A percentile compares a stretch with the other conserved stretches of the same genome.
Conservation (phyloP, 352 stramenopile genomes). For the Phytopythium kandeliae region DNA sequence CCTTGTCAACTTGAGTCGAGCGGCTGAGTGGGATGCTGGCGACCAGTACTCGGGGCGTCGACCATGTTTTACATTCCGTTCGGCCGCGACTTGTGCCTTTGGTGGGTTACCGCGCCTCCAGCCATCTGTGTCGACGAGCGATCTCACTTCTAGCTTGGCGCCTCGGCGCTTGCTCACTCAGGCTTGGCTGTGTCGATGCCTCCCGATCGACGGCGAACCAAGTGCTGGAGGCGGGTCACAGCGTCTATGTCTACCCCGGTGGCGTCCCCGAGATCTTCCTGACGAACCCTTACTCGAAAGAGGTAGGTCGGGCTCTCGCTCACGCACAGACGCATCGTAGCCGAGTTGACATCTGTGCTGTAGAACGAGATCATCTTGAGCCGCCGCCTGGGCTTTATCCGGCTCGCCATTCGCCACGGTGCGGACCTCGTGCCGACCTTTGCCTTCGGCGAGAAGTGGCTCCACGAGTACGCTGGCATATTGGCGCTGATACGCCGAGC, state of each 20-base stretch:
- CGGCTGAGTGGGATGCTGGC: not conserved
- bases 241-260: constrained; percentile 40
- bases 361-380: constrained; percentile 34
- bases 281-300: constrained; percentile 37
- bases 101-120: too few relatives aligned
- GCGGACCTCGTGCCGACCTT: constrained; percentile 41
- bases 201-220: constrained; percentile 31
- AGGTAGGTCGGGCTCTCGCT: constrained; percentile 12
- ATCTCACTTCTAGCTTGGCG: too few relatives aligned
- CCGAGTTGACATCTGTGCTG: not conserved
- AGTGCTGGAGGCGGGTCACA: constrained; percentile 31
- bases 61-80: constrained; percentile 59
- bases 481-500: not conserved
- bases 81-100: constrained; percentile 50
- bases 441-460: constrained; percentile 50
- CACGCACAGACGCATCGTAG: too few relatives aligned
- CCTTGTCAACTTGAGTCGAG: not conserved
- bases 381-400: constrained; percentile 38
- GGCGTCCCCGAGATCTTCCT: constrained; percentile 38
- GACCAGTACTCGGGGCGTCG: constrained; percentile 38
- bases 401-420: constrained; percentile 35
- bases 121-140: too few relatives aligned
- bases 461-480: constrained; percentile 28
- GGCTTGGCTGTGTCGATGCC: constrained; percentile 32
- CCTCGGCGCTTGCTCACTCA: too few relatives aligned